These are phyloP conservation scores for Cochlearia excelsa DNA, from an alignment of 345 rosid species.

Conservation along the genomic window DNA sequence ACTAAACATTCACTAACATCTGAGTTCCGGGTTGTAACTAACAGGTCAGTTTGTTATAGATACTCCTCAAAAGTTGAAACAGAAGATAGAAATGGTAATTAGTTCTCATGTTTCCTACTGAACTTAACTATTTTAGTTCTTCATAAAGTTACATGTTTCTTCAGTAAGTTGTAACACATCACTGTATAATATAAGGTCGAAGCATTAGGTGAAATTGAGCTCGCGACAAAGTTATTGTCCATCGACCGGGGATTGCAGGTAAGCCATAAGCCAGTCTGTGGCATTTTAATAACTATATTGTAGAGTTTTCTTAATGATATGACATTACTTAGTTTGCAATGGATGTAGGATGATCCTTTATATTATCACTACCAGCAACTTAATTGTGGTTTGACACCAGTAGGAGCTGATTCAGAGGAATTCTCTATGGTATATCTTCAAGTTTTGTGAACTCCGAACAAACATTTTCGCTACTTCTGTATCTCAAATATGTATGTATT, in stretches of 20 bases:
- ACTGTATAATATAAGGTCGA: constrained; percentile 56
- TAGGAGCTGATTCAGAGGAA: constrained; percentile 62
- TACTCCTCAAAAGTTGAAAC: constrained; percentile 78
- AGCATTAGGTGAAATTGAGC: constrained; percentile 83
- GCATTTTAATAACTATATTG: constrained; percentile 6
- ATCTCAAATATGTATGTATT: constrained; percentile 1
- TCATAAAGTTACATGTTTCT: constrained; percentile 7
- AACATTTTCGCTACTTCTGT: neutral
- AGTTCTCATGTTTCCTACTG: constrained; percentile 9
- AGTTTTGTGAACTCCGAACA: neutral
- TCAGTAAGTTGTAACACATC: constrained; percentile 5
- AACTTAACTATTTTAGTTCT: constrained; percentile 20
- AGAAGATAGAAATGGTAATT: constrained; percentile 81
- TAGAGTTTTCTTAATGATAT: constrained; percentile 2
- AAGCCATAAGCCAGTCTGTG: constrained; percentile 9
- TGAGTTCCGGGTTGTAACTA: constrained; percentile 39
- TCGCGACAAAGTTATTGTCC: constrained; percentile 74
- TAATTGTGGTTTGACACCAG: constrained; percentile 61
- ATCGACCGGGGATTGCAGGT: constrained; percentile 54
- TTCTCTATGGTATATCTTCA: constrained; percentile 52
- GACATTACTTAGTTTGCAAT: neutral
- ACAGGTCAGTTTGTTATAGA: constrained; percentile 86
- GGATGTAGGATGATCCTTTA: constrained; percentile 73
- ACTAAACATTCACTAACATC: constrained; percentile 19
- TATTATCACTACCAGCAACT: constrained; percentile 59